Base-by-base conservation (phyloP, 768 basidiomycete genomes). In the Serendipita sp. region DNA sequence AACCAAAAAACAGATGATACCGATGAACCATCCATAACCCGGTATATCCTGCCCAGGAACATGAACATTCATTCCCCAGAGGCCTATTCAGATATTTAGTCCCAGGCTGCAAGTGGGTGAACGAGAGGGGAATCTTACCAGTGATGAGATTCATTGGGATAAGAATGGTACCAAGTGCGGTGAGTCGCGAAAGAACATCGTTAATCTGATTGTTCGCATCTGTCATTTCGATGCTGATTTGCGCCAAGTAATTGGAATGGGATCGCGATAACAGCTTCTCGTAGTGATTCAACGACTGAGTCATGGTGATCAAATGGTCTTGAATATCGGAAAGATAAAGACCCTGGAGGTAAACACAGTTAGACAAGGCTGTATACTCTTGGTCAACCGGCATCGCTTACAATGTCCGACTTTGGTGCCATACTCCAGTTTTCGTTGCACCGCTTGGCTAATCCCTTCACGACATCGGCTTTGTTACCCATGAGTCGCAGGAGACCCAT, bases 131-230 rank as follows among this genome's bases (percentile, higher is more conserved):
- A 3, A 11, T 69, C 77, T 31, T 62, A 84, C 89, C 94, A 28
- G 96, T 99, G 60, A 99, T 83, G 72, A 98, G 74, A 73, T 98
- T 98, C 87, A 94, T 96, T 38, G 89, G 96, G 71, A 99, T 86
- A 67, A 98, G 85, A 3, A 99, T 84, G 3, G 96, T 99, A 80
- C 96, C 96, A 50, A 99, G 80, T 4, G 96, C 95, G 0, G 96
- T 98, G 64, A 99, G 78, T 76, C 97, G 97, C 3, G 90, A 91
- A 3, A 98, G 82, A 1, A 99, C 96, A 70, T 98, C 93, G 74
- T 99, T 99, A 76, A 98, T 99, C 76, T 98, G 93, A 73, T 99
- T 99, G 75, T 99, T 99, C 43, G 96, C 96, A 69, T 97, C 94
- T 38, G 92, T 95, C 95, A 98, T 99, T 77, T 98, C 96, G 74